Percentiles rank a stretch among this genome's conserved stretches.
Evolutionary conservation across 202 grass and related monocot species (phyloP).

Genomic region (Eragrostis tef): DNA sequence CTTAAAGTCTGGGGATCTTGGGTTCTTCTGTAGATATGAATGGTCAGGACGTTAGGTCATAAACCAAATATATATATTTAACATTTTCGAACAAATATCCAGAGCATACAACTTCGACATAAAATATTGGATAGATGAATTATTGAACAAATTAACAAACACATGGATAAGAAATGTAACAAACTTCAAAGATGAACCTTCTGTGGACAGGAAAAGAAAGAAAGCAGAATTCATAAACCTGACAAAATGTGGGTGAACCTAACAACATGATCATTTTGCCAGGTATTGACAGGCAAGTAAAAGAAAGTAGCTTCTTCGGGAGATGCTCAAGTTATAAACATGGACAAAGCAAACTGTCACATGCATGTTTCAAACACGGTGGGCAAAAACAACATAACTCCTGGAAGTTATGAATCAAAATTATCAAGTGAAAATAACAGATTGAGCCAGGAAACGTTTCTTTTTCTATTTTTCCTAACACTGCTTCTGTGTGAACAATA

Average conservation of each 20-base stretch:
- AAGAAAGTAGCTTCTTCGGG: constrained; percentile 4
- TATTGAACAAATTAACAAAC: constrained; percentile 30
- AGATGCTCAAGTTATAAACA: background rate
- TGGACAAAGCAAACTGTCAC: background rate
- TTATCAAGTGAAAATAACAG: background rate
- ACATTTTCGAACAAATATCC: constrained; percentile 27
- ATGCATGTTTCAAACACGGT: background rate
- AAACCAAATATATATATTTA: background rate
- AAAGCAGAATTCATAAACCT: constrained; percentile 5
- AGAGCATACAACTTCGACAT: constrained; percentile 11
- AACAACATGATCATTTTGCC: constrained; percentile 14
- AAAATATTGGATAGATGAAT: background rate
- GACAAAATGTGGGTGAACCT: background rate
- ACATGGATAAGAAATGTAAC: constrained; percentile 17
- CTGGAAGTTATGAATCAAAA: background rate
- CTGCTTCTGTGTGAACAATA: background rate
- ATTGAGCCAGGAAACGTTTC: background rate
- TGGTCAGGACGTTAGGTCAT: background rate
- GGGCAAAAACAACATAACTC: background rate
- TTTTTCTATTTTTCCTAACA: background rate
- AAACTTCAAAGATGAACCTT: background rate
- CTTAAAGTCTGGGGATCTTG: constrained; percentile 73
- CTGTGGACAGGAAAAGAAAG: constrained; percentile 1
- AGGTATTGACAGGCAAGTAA: constrained; percentile 5
- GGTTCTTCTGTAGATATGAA: constrained; percentile 62